Evolutionary conservation across 768 basidiomycete genomes (phyloP).

Genomic region (Mycena olivaceomarginata): DNA sequence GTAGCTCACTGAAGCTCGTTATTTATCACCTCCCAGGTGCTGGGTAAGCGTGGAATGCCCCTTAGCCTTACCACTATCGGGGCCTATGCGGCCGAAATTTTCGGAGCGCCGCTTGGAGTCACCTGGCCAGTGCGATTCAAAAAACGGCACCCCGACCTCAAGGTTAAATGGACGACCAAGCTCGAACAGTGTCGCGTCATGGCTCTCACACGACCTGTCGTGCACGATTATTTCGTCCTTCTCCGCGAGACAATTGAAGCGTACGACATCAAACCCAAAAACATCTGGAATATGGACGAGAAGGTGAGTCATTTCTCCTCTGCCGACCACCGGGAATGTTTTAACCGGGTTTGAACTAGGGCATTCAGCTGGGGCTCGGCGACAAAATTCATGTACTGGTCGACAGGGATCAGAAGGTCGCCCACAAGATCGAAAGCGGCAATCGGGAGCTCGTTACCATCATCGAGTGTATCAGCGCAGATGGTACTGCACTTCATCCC

Average conservation of each 20-base stretch:
- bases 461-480: slow-evolving; percentile 66
- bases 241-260: no score
- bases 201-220: not conserved
- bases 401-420: no score
- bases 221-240: not conserved
- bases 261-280: no score
- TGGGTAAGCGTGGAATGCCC: not conserved
- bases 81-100: not conserved
- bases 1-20: no score
- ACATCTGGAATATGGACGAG: no score
- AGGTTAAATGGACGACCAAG: not conserved
- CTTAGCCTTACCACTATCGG: not conserved
- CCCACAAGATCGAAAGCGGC: not conserved
- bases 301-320: no score
- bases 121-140: slow-evolving; percentile 1
- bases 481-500: slow-evolving; percentile 60
- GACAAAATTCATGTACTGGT: no score
- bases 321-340: no score
- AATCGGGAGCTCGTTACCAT: slow-evolving; percentile 65
- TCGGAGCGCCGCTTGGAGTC: not conserved
- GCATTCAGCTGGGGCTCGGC: not conserved
- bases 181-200: not conserved
- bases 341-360: no score
- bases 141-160: not conserved
- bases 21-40: not conserved